phyloP scores from a whole-genome alignment of 257 asterid genomes.

The Nicotiana noctiflora region DNA sequence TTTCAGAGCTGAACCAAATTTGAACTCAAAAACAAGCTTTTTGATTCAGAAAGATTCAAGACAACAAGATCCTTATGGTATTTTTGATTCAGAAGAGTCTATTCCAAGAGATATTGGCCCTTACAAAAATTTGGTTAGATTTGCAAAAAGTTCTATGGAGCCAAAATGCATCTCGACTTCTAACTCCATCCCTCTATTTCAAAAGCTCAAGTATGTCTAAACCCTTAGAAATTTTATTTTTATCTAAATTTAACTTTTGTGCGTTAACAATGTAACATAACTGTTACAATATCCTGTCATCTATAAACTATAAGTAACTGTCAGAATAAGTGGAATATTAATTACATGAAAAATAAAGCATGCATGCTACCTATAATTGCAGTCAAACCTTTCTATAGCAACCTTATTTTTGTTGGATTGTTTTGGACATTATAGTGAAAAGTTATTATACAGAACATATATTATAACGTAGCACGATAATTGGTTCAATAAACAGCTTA shows the following conservation, averaged over 20 bases:
- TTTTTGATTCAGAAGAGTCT: constrained; percentile 61
- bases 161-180: constrained; percentile 60
- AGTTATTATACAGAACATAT: no score
- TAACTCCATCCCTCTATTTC: constrained; percentile 50
- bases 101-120: constrained; percentile 72
- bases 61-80: constrained; percentile 87
- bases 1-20: constrained; percentile 61
- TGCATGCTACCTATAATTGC: no score
- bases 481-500: no score
- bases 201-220: constrained; percentile 54
- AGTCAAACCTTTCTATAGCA: no score
- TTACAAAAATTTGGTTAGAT: constrained; percentile 67
- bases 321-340: no score
- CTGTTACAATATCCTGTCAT: no score
- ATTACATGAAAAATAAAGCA: no score
- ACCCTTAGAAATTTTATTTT: not conserved
- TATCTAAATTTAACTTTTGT: not conserved
- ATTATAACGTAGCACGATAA: no score
- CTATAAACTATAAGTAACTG: no score
- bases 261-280: no score
- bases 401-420: no score
- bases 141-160: constrained; percentile 61
- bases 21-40: constrained; percentile 24
- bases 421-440: no score
- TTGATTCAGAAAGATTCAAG: constrained; percentile 55